phyloP scores from a whole-genome alignment of 192 early-diverging fungal species.

The Haplosporangium gracile region DNA sequence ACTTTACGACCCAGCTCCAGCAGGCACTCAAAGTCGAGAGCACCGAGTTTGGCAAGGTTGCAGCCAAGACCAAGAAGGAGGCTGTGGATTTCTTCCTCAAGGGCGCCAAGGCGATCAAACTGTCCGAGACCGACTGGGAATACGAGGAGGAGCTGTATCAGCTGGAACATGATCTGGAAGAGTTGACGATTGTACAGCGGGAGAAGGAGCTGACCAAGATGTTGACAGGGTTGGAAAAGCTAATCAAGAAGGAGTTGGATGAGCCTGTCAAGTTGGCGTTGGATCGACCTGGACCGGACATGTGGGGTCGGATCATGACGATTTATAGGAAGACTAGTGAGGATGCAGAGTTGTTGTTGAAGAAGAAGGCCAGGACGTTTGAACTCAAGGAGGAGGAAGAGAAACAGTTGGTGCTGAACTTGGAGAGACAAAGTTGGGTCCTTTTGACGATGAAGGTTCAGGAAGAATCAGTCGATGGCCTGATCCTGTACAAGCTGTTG shows the following conservation, averaged over 20 bases:
- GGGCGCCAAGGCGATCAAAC: slow-evolving; percentile 57
- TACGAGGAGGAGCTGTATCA: slow-evolving; percentile 69
- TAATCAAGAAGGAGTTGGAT: slow-evolving; percentile 66
- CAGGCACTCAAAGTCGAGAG: slow-evolving; percentile 36
- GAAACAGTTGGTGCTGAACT: slow-evolving; percentile 46
- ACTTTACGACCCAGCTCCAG: slow-evolving; percentile 71
- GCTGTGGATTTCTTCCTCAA: slow-evolving; percentile 36
- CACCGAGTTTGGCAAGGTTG: slow-evolving; percentile 74
- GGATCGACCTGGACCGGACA: slow-evolving; percentile 69
- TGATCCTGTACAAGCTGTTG: slow-evolving; percentile 84
- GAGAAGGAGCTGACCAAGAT: slow-evolving; percentile 76
- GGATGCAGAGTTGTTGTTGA: slow-evolving; percentile 61
- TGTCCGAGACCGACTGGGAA: slow-evolving; percentile 80
- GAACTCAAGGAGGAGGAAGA: slow-evolving; percentile 24
- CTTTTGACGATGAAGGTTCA: slow-evolving; percentile 75
- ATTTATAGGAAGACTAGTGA: slow-evolving; percentile 65
- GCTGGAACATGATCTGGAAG: slow-evolving; percentile 70
- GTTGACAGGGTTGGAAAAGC: slow-evolving; percentile 69
- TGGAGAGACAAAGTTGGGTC: slow-evolving; percentile 80
- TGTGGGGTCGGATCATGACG: slow-evolving; percentile 81
- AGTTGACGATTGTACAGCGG: slow-evolving; percentile 66
- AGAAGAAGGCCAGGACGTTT: slow-evolving; percentile 57
- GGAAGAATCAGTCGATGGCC: slow-evolving; percentile 86
- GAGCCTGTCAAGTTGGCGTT: slow-evolving; percentile 80
- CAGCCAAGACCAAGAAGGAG: slow-evolving; percentile 37